These are phyloP conservation scores for Epithemia pelagica DNA, from an alignment of 108 stramenopile species.

Conservation along the genomic window DNA sequence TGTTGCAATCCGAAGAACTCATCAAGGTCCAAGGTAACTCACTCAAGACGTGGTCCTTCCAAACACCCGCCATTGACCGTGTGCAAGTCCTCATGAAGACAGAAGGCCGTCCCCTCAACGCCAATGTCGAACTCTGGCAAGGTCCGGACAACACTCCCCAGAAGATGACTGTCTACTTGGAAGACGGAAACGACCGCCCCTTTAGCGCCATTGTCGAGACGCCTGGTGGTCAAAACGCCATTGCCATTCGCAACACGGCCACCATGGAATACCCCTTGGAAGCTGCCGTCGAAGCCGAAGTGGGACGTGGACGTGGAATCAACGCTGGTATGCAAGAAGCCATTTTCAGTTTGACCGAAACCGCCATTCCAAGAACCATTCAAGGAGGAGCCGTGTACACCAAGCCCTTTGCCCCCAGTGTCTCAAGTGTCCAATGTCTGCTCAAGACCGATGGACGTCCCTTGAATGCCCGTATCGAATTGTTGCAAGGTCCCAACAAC, in stretches of 20 bases:
- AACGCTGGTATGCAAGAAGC: background rate
- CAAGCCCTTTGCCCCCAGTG: constrained; percentile 64
- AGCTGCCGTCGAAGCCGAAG: constrained; percentile 53
- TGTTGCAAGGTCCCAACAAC: constrained; percentile 82
- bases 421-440: constrained; percentile 54
- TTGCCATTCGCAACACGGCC: constrained; percentile 74
- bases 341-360: constrained; percentile 6
- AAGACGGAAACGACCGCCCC: constrained; percentile 68
- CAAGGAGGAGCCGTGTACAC: constrained; percentile 76
- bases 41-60: constrained; percentile 68
- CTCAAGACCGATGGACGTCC: constrained; percentile 82
- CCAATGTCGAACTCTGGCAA: constrained; percentile 72
- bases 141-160: constrained; percentile 77
- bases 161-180: constrained; percentile 72
- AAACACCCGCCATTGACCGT: constrained; percentile 44
- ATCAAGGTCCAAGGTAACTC: constrained; percentile 72
- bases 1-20: constrained; percentile 50
- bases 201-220: constrained; percentile 67
- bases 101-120: constrained; percentile 77
- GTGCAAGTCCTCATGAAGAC: constrained; percentile 68
- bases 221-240: constrained; percentile 65
- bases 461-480: constrained; percentile 74
- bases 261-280: constrained; percentile 71
- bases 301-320: background rate
- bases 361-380: constrained; percentile 46